These are phyloP conservation scores for Botryosphaeria dothidea DNA, from an alignment of 2,329 filamentous ascomycete genomes.

Conservation along the genomic window DNA sequence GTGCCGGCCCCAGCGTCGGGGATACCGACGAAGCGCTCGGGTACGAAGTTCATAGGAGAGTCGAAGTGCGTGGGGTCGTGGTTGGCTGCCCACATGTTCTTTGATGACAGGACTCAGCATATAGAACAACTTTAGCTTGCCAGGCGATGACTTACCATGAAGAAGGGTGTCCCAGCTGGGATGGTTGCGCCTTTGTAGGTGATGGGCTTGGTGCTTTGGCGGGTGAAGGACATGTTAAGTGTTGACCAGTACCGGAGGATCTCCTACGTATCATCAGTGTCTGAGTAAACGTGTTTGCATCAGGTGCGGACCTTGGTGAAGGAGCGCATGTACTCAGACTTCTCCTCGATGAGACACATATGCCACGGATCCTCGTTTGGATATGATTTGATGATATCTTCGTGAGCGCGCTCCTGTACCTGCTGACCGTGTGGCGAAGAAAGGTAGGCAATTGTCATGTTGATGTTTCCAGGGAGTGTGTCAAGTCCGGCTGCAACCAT, in stretches of 20 bases:
- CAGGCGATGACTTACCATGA: background rate
- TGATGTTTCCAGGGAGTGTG: slow-evolving; percentile 15
- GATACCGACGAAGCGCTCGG: slow-evolving; percentile 16
- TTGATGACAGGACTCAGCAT: background rate
- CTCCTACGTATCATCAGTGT: background rate
- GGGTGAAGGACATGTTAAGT: background rate
- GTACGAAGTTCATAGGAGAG: slow-evolving; percentile 14
- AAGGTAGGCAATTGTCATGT: slow-evolving; percentile 18
- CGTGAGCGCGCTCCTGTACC: slow-evolving; percentile 8
- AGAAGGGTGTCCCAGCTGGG: slow-evolving; percentile 1
- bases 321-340: background rate
- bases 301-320: background rate
- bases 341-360: slow-evolving; percentile 16
- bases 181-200: background rate
- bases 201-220: background rate
- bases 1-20: slow-evolving; percentile 51
- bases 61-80: slow-evolving; percentile 12
- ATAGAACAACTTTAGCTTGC: background rate
- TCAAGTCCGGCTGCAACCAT: slow-evolving; percentile 18
- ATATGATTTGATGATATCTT: slow-evolving; percentile 13
- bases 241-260: slow-evolving; percentile 13
- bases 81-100: slow-evolving; percentile 41
- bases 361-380: slow-evolving; percentile 16
- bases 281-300: background rate
- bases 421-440: slow-evolving; percentile 12